Percentiles rank a stretch among this genome's conserved stretches.
These are phyloP conservation scores for Colletotrichum musicola DNA, from an alignment of 2,329 filamentous ascomycete genomes.

Conservation along the genomic window DNA sequence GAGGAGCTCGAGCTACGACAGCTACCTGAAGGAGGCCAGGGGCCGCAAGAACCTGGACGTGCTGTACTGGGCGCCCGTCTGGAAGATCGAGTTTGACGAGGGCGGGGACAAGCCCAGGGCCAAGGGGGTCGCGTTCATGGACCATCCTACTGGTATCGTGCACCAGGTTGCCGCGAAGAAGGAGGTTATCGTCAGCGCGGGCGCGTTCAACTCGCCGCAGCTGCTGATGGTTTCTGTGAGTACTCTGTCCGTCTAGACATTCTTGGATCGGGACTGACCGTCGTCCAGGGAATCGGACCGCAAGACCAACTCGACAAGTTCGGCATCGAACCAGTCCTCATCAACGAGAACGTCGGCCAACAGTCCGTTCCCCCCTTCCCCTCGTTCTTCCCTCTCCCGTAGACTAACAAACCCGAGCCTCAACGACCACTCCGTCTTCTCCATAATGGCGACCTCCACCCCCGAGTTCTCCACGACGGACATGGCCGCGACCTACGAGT, in stretches of 20 bases:
- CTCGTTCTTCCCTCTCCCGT: neutral
- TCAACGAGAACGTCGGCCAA: constrained; percentile 45
- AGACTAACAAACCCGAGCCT: constrained; percentile 36
- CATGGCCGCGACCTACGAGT: constrained; percentile 40
- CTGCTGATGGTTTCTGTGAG: constrained; percentile 40
- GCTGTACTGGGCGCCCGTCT: constrained; percentile 43
- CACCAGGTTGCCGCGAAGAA: constrained; percentile 38
- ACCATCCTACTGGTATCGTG: constrained; percentile 41
- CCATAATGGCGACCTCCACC: constrained; percentile 44
- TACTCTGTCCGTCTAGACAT: neutral
- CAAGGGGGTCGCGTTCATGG: constrained; percentile 44
- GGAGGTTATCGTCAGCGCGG: constrained; percentile 37
- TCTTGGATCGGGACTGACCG: constrained; percentile 4
- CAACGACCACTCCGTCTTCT: constrained; percentile 46
- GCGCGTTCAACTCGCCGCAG: constrained; percentile 39
- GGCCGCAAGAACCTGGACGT: constrained; percentile 43
- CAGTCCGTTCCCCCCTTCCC: constrained; percentile 34
- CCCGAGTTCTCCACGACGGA: constrained; percentile 44
- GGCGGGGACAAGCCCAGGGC: constrained; percentile 40
- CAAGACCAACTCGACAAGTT: constrained; percentile 40
- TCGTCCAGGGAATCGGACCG: constrained; percentile 40
- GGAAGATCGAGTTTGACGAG: constrained; percentile 39
- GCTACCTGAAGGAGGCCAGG: constrained; percentile 42
- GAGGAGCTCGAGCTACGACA: constrained; percentile 45
- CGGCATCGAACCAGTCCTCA: constrained; percentile 41